Evolutionary conservation across 78 protist genomes (phyloP).

Genomic region (Dictyostelium intermedium): DNA sequence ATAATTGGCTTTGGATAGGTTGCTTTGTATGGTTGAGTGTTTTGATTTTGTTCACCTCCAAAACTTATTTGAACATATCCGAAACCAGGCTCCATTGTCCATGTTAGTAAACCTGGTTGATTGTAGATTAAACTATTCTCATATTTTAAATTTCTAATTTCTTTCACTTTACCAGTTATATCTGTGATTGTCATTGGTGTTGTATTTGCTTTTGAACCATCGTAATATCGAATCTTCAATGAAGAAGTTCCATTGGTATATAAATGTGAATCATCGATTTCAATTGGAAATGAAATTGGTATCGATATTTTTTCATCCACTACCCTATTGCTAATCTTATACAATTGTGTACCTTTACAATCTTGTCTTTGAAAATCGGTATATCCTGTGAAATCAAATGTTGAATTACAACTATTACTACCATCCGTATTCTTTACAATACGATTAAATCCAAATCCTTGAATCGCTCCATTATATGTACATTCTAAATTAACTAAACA

Average conservation of each 20-base stretch:
- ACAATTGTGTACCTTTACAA: background rate
- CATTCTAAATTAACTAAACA: background rate
- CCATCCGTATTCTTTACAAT: background rate
- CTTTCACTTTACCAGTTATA: background rate
- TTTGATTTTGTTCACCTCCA: background rate
- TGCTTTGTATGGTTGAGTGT: background rate
- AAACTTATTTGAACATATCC: background rate
- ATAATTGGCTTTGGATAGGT: background rate
- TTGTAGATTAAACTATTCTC: background rate
- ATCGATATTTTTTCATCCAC: background rate
- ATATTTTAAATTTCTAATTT: background rate
- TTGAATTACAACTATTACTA: background rate
- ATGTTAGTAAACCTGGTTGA: background rate
- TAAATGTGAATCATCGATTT: background rate
- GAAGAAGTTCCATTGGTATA: background rate
- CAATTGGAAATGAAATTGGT: background rate
- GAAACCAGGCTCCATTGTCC: background rate
- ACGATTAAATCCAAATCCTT: background rate
- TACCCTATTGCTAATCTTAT: background rate
- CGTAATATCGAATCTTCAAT: background rate
- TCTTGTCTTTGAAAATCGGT: background rate
- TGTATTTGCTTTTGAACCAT: background rate
- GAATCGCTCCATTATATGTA: conserved; percentile 1
- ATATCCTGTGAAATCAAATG: conserved; percentile 7
- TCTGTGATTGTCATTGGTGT: background rate